Evolutionary conservation across 2,329 filamentous ascomycete genomes (phyloP).

Genomic region (Beauveria medogensis): DNA sequence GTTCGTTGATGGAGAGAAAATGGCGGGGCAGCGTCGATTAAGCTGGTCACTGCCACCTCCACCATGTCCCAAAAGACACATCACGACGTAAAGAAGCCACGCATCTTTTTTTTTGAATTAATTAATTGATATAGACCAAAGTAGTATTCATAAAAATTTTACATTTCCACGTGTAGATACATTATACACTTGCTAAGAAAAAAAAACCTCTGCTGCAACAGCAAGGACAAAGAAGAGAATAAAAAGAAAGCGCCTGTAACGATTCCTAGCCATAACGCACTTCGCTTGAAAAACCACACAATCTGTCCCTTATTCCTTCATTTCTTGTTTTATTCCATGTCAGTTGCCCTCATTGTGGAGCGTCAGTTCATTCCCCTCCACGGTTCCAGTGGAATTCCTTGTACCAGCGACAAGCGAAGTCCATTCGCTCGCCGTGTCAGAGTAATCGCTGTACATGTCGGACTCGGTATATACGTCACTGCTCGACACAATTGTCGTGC

Average conservation of each 20-base stretch:
- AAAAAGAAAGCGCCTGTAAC: constrained; percentile 3
- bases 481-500: constrained; percentile 39
- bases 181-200: constrained; percentile 12
- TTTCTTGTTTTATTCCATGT: neutral
- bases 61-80: neutral
- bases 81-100: neutral
- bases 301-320: neutral
- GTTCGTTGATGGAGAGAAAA: neutral
- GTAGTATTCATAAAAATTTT: constrained; percentile 1
- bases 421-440: constrained; percentile 40
- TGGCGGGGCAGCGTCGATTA: neutral
- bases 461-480: constrained; percentile 29
- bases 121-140: neutral
- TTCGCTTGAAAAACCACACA: constrained; percentile 6
- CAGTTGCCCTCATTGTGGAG: constrained; percentile 23
- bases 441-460: constrained; percentile 31
- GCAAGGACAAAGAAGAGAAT: constrained; percentile 10
- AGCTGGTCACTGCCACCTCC: neutral
- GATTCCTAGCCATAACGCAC: constrained; percentile 4
- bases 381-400: constrained; percentile 17
- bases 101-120: neutral
- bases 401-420: constrained; percentile 35
- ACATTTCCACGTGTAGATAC: constrained; percentile 10
- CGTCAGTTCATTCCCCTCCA: constrained; percentile 27
- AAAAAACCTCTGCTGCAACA: constrained; percentile 7